Evolutionary conservation across 2,329 filamentous ascomycete species (phyloP), one percentile per base, ranked within the genome.

Genomic region (Colletotrichum chrysophilum): DNA sequence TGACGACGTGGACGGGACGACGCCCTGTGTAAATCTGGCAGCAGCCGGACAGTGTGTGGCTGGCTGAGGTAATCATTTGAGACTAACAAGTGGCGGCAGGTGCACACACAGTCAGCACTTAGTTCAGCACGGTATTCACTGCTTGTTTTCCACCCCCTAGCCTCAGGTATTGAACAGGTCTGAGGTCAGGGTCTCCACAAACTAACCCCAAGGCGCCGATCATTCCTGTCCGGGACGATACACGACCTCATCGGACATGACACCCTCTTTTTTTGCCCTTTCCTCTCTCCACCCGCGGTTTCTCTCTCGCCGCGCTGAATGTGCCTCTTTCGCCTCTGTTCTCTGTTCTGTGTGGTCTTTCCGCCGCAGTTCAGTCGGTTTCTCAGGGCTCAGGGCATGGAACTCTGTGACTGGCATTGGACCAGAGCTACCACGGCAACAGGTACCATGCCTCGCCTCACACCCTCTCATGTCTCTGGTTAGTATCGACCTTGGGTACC

Each of bases 211-310:
- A 61, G 36, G 12, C 34, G 76, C 71, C 67, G 76, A 77, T 77
- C 76, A 58, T 77, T 77, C 62, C 76, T 66, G 18, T 70, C 66
- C 66, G 56, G 60, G 71, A 75, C 64, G 55, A 69, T 71, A 67
- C 75, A 78, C 76, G 75, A 77, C 76, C 75, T 78, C 76, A 78
- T 71, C 76, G 58, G 71, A 71, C 75, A 77, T 75, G 52, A 71
- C 68, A 69, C 66, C 58, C 64, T 55, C 61, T 70, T 76, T 48
- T 60, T 60, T 38, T 34, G 36, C 58, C 38, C 66, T 56, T 65
- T 68, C 38, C 60, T 66, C 56, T 66, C 38, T 70, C 43, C 32
- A 21, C 52, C 30, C 26, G 24, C 32, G 30, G 38, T n/a, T n/a
- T 43, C 38, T n/a, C 48, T 32, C 55, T 24, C 70, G 61, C 55